These are phyloP conservation scores for Pleomassaria siparia DNA, from an alignment of 2,329 filamentous ascomycete species.

Conservation along the genomic window DNA sequence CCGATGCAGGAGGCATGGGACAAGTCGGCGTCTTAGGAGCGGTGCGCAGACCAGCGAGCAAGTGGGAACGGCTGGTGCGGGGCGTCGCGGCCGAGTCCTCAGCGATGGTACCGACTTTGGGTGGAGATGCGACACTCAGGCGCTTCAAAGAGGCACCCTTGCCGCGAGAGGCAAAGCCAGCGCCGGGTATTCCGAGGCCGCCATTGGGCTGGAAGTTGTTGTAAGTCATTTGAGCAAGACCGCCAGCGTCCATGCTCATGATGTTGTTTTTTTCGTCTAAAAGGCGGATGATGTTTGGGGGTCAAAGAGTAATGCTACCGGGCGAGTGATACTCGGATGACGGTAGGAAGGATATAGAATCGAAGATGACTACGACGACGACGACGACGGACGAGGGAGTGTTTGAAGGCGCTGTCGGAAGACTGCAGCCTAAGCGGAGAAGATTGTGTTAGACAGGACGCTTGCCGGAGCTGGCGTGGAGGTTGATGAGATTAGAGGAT, in stretches of 20 bases:
- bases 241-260: slow-evolving; percentile 85
- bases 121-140: slow-evolving; percentile 72
- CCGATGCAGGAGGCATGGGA: slow-evolving; percentile 62
- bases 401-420: slow-evolving; percentile 16
- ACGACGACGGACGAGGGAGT: slow-evolving; percentile 23
- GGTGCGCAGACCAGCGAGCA: slow-evolving; percentile 89
- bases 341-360: slow-evolving; percentile 39
- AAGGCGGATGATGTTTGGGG: slow-evolving; percentile 15
- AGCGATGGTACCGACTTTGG: slow-evolving; percentile 68
- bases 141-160: slow-evolving; percentile 89
- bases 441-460: slow-evolving; percentile 19
- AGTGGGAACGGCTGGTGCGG: slow-evolving; percentile 89
- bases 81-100: slow-evolving; percentile 75
- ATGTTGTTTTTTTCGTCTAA: slow-evolving; percentile 23
- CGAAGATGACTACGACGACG: slow-evolving; percentile 23
- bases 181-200: slow-evolving; percentile 73
- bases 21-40: slow-evolving; percentile 83
- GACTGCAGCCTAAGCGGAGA: slow-evolving; percentile 11
- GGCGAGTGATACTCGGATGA: no score
- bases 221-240: slow-evolving; percentile 99
- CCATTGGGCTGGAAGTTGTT: slow-evolving; percentile 65
- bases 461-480: slow-evolving; percentile 26
- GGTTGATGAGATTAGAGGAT: slow-evolving; percentile 39
- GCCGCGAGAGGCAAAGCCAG: slow-evolving; percentile 81
- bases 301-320: slow-evolving; percentile 35